Evolutionary conservation across 257 asterid genomes (phyloP).

Genomic region (Anisodus acutangulus): DNA sequence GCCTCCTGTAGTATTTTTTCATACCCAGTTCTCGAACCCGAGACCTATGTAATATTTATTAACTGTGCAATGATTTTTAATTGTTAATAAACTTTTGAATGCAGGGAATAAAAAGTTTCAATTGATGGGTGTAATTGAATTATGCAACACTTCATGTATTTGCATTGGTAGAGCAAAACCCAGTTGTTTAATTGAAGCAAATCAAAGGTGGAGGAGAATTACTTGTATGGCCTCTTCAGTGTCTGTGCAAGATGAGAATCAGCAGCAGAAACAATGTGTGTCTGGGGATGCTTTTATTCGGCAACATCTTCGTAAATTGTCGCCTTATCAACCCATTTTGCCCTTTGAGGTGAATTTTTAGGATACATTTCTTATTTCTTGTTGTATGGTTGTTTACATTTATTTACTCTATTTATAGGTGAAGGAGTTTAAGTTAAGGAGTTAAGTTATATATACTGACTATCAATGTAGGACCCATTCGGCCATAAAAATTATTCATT

Average conservation of each 20-base stretch:
- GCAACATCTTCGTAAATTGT: slow-evolving; percentile 75
- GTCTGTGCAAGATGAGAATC: slow-evolving; percentile 55
- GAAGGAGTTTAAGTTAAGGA: not conserved
- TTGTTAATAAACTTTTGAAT: not conserved
- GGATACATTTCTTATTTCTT: not conserved
- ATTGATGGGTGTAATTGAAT: slow-evolving; percentile 73
- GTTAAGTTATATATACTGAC: no score
- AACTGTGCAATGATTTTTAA: not conserved
- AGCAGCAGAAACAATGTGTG: slow-evolving; percentile 37
- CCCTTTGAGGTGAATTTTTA: slow-evolving; percentile 77
- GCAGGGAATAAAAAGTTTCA: slow-evolving; percentile 17
- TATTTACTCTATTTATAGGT: not conserved
- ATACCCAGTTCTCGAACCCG: no score
- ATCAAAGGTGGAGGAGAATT: slow-evolving; percentile 46
- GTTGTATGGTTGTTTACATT: not conserved
- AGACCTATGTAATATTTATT: not conserved
- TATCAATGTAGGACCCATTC: no score
- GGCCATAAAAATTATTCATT: no score
- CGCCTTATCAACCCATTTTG: slow-evolving; percentile 88
- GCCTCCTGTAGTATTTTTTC: not conserved
- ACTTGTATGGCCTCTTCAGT: slow-evolving; percentile 53
- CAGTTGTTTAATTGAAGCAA: slow-evolving; percentile 36
- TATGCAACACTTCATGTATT: slow-evolving; percentile 57
- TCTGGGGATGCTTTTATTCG: slow-evolving; percentile 83
- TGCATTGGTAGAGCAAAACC: slow-evolving; percentile 50